These are phyloP conservation scores for Phytophthora pseudosyringae DNA, from an alignment of 352 stramenopile genomes.

Conservation along the genomic window DNA sequence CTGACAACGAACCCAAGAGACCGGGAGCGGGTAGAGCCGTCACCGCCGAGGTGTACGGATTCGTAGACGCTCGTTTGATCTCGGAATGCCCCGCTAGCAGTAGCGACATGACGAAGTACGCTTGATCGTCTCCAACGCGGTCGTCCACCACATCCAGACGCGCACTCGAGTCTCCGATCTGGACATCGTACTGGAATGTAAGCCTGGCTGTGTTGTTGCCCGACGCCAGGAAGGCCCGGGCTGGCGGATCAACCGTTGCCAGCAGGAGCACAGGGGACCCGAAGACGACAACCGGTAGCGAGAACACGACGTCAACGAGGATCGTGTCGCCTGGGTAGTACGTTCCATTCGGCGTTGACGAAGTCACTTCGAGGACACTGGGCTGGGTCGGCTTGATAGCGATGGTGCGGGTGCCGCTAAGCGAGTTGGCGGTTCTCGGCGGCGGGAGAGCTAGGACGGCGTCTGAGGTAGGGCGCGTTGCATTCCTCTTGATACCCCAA, in stretches of 20 bases:
- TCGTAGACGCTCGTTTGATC: constrained; percentile 61
- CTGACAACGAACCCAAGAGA: constrained; percentile 50
- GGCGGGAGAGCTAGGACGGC: constrained; percentile 53
- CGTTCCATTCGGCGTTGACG: constrained; percentile 42
- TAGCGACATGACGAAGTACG: constrained; percentile 63
- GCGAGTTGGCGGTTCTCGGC: constrained; percentile 43
- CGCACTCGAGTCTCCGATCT: constrained; percentile 43
- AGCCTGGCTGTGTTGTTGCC: constrained; percentile 57
- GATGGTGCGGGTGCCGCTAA: constrained; percentile 58
- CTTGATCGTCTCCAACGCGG: constrained; percentile 32
- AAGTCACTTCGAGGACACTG: constrained; percentile 43
- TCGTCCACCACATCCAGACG: constrained; percentile 64
- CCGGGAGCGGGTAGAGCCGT: constrained; percentile 55
- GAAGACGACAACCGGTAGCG: constrained; percentile 66
- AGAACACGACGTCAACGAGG: constrained; percentile 62
- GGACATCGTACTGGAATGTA: constrained; percentile 58
- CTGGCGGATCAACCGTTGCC: constrained; percentile 15
- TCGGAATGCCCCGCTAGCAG: constrained; percentile 33
- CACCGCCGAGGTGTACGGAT: constrained; percentile 48
- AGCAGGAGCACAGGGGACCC: constrained; percentile 53
- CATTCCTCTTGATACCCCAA: constrained; percentile 46
- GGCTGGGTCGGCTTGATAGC: constrained; percentile 63
- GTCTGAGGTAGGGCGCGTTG: constrained; percentile 58
- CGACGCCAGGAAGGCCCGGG: constrained; percentile 30
- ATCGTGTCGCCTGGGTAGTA: constrained; percentile 70